These are phyloP conservation scores for Boeremia exigua DNA, from an alignment of 2,329 filamentous ascomycete species.

Conservation along the genomic window DNA sequence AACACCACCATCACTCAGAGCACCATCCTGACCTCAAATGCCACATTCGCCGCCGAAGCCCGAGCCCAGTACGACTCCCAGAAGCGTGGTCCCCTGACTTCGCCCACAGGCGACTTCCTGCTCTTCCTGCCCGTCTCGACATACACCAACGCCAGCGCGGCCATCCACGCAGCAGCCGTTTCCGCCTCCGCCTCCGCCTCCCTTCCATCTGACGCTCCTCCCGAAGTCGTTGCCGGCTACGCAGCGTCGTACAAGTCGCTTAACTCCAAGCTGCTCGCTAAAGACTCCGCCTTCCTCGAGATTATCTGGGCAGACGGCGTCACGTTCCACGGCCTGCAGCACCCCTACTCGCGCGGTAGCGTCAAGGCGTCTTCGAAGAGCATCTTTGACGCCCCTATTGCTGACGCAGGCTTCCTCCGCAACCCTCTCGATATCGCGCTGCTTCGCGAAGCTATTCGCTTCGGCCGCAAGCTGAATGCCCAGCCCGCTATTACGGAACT, in stretches of 20 bases:
- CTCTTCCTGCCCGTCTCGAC: constrained; percentile 29
- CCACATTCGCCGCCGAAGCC: constrained; percentile 30
- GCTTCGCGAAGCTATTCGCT: constrained; percentile 30
- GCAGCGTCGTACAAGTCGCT: constrained; percentile 21
- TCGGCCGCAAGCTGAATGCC: constrained; percentile 21
- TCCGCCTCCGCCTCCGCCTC: constrained; percentile 23
- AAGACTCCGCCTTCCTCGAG: constrained; percentile 27
- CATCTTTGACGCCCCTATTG: constrained; percentile 32
- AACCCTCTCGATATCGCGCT: constrained; percentile 32
- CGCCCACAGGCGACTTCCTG: constrained; percentile 30
- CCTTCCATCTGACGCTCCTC: constrained; percentile 20
- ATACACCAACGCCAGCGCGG: constrained; percentile 24
- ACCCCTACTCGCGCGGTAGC: constrained; percentile 35
- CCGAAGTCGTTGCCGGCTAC: constrained; percentile 29
- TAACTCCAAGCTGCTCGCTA: constrained; percentile 24
- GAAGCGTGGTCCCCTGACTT: constrained; percentile 21
- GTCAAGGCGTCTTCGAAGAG: constrained; percentile 27
- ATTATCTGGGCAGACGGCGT: constrained; percentile 30
- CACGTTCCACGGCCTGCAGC: constrained; percentile 26
- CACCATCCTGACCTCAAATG: constrained; percentile 19
- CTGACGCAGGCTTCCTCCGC: constrained; percentile 31
- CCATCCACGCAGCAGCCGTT: constrained; percentile 23
- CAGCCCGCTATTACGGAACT: constrained; percentile 24
- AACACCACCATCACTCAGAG: constrained; percentile 19
- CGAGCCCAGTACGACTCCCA: constrained; percentile 21